Evolutionary conservation across 495 filamentous ascomycete genomes (phyloP).

Genomic region (Hypoxylon lienhwacheense): DNA sequence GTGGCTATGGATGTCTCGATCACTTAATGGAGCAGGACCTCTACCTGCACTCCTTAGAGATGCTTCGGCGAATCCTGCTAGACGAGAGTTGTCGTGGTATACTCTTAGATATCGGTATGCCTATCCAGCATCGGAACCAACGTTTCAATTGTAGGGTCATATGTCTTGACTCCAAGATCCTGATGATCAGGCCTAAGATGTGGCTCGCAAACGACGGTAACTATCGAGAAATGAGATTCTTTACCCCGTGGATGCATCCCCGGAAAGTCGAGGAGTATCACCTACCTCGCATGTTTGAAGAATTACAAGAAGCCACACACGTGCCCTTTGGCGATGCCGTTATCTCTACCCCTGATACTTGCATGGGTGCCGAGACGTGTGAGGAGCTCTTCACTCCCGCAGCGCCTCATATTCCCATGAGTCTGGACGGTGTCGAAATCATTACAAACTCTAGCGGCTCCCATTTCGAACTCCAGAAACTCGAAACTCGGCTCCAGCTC

Average conservation of each 20-base stretch:
- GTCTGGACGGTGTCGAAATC: conserved; percentile 70
- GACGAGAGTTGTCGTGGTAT: conserved; percentile 72
- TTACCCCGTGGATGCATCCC: conserved; percentile 48
- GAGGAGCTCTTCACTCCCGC: conserved; percentile 78
- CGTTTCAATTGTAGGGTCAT: conserved; percentile 78
- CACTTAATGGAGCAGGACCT: conserved; percentile 66
- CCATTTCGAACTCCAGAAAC: conserved; percentile 71
- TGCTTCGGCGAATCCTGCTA: conserved; percentile 64
- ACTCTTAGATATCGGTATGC: conserved; percentile 76
- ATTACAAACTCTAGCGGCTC: conserved; percentile 75
- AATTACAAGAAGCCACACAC: conserved; percentile 60
- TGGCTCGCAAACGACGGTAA: conserved; percentile 81
- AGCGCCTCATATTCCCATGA: conserved; percentile 54
- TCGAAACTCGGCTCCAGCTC: conserved; percentile 70
- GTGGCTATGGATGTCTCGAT: conserved; percentile 72
- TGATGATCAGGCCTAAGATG: conserved; percentile 81
- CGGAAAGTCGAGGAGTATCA: conserved; percentile 68
- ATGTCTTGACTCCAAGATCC: conserved; percentile 65
- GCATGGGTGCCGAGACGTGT: conserved; percentile 73
- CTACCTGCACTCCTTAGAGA: conserved; percentile 73
- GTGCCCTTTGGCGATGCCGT: conserved; percentile 79
- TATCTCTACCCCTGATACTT: conserved; percentile 71
- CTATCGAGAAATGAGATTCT: conserved; percentile 72
- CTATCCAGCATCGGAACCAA: conserved; percentile 65
- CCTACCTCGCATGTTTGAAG: conserved; percentile 64